Base-by-base conservation (phyloP, 106 monocot genomes). In the Acorus calamus region DNA sequence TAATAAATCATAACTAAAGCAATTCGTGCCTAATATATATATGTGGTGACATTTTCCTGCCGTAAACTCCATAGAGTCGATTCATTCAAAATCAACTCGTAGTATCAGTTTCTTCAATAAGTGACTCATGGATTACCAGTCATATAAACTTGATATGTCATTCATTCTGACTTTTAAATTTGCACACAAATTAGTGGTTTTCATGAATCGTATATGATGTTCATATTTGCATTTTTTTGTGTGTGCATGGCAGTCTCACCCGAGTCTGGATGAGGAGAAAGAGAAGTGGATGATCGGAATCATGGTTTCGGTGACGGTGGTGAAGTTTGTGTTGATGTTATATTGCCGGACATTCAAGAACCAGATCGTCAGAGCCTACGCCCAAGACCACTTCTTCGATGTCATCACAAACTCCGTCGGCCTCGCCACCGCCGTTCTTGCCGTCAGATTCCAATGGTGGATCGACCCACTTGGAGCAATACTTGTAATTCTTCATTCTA, bases 361-460 rank as follows among this genome's bases (percentile, higher is more conserved):
- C 41, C 80, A 93, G 51, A 93, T 93, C 3, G 85, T 93, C 2
- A 75, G 66, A 65, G 85, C 93, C 6, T 93, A 93, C 61, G 93
- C 93, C 0, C 93, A 93, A 52, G 93, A 93, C 61, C 93, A 93
- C 52, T 77, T 88, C 64, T 93, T 93, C 3, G 93, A 93, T 53
- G 93, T 93, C 43, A 85, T 93, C 61, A 93, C 93, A 2, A 93
- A 93, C 69, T 83, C 88, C 8, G 70, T 85, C 13, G 93, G 93
- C 50, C 68, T 93, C 3, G 76, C 57, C 0, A 56, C 88, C 0
- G 82, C 93, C n/a, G n/a, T 88, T 10, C 80, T 93, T 3, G 93
- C 87, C 3, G 63, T 74, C 3, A 60, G 53, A 59, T 60, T 66
- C 11, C 64, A 55, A 6, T 88, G 93, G 88, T 93, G 92, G 92